These are phyloP conservation scores for Gremmenia infestans DNA, from an alignment of 2,329 filamentous ascomycete species.

Conservation along the genomic window DNA sequence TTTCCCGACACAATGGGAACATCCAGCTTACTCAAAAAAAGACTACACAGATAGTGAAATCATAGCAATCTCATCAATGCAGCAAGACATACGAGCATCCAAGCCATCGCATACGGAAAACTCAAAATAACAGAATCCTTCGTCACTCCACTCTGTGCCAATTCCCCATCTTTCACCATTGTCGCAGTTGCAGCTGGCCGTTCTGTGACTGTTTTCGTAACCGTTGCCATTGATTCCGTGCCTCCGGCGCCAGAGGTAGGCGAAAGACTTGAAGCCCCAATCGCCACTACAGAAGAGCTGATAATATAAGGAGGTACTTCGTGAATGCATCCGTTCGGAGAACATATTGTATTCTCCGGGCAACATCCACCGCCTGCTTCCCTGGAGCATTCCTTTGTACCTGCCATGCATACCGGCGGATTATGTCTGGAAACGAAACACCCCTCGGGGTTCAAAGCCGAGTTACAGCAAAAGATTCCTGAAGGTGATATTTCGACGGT, in stretches of 20 bases:
- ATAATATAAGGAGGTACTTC: conserved; percentile 8
- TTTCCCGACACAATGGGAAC: not conserved
- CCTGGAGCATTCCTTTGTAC: conserved; percentile 21
- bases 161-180: conserved; percentile 24
- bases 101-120: conserved; percentile 14
- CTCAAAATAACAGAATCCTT: conserved; percentile 7
- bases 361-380: conserved; percentile 27
- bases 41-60: not conserved
- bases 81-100: conserved; percentile 17
- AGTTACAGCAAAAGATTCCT: conserved; percentile 27
- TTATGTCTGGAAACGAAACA: conserved; percentile 17
- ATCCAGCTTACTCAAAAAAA: not conserved
- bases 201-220: conserved; percentile 18
- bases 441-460: conserved; percentile 9
- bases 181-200: conserved; percentile 21
- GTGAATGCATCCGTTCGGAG: conserved; percentile 24
- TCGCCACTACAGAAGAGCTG: not conserved
- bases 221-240: not conserved
- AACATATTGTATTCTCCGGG: conserved; percentile 14
- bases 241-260: not conserved
- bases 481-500: conserved; percentile 17
- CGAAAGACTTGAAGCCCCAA: not conserved
- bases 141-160: conserved; percentile 13
- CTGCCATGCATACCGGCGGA: conserved; percentile 21
- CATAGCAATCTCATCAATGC: conserved; percentile 23